A percentile compares a stretch with the other conserved stretches of the same genome.
Evolutionary conservation across 345 rosid species (phyloP).

Genomic region (Pistacia integerrima): DNA sequence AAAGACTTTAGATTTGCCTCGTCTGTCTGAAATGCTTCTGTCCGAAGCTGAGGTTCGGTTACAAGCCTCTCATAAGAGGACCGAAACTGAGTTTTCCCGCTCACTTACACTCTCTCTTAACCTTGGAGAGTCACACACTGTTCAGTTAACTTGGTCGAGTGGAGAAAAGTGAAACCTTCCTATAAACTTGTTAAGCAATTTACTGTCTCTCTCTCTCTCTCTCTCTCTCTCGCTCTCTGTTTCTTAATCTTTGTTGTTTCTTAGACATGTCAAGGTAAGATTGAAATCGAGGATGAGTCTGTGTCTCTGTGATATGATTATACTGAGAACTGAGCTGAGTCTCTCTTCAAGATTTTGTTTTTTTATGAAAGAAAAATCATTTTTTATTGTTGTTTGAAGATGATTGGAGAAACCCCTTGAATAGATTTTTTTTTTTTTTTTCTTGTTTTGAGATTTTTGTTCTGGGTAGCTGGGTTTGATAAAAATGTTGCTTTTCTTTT

Average conservation of each 20-base stretch:
- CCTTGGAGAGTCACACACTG: not conserved
- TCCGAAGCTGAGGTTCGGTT: slow-evolving; percentile 40
- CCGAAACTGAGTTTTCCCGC: slow-evolving; percentile 46
- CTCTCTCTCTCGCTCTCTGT: not conserved
- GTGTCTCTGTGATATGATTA: too few species aligned
- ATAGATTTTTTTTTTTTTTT: too few species aligned
- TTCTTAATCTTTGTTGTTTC: not conserved
- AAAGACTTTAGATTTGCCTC: slow-evolving; percentile 6
- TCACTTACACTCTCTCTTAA: slow-evolving; percentile 10
- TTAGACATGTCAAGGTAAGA: slow-evolving; percentile 18
- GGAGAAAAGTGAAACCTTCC: slow-evolving; percentile 26
- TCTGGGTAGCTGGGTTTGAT: not conserved
- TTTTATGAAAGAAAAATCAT: not conserved
- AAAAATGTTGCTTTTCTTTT: not conserved
- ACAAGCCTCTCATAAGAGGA: slow-evolving; percentile 22
- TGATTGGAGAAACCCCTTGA: too few species aligned
- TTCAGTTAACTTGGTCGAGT: slow-evolving; percentile 41
- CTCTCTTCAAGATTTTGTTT: not conserved
- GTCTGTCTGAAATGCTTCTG: slow-evolving; percentile 18
- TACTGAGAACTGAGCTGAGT: not conserved
- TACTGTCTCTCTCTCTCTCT: not conserved
- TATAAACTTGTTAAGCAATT: slow-evolving; percentile 12
- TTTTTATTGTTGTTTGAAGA: too few species aligned
- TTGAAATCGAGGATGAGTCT: not conserved
- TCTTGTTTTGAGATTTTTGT: not conserved